Conservation (phyloP, 805 yeast species). For the Kazachstania taianensis region DNA sequence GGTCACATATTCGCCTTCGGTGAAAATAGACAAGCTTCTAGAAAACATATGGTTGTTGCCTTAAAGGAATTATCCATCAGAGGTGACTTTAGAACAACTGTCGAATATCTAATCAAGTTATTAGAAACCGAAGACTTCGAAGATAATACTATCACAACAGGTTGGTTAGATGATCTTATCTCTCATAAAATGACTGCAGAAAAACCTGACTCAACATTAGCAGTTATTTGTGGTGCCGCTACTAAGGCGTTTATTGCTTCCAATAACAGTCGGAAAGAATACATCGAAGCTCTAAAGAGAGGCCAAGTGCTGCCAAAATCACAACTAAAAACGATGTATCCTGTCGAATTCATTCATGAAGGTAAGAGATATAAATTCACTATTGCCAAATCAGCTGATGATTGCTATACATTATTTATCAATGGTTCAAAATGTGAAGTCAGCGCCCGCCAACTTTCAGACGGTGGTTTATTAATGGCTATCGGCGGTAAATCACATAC, state of each 20-base stretch:
- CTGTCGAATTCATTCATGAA: slow-evolving; percentile 92
- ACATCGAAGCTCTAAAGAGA: slow-evolving; percentile 68
- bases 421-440: slow-evolving; percentile 88
- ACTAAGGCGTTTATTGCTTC: slow-evolving; percentile 85
- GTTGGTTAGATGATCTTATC: slow-evolving; percentile 97
- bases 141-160: slow-evolving; percentile 93
- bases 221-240: slow-evolving; percentile 95
- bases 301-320: slow-evolving; percentile 91
- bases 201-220: slow-evolving; percentile 85
- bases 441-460: slow-evolving; percentile 80
- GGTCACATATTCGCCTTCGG: slow-evolving; percentile 99
- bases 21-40: slow-evolving; percentile 93
- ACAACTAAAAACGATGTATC: slow-evolving; percentile 75
- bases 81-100: slow-evolving; percentile 98
- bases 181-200: slow-evolving; percentile 91
- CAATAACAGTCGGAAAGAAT: slow-evolving; percentile 58
- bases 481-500: slow-evolving; percentile 90
- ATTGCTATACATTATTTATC: slow-evolving; percentile 77
- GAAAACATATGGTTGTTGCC: slow-evolving; percentile 99
- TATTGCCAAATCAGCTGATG: slow-evolving; percentile 84
- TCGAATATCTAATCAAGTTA: slow-evolving; percentile 89
- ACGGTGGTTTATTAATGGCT: slow-evolving; percentile 85
- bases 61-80: slow-evolving; percentile 91
- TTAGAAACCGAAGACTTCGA: slow-evolving; percentile 95
- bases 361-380: slow-evolving; percentile 90